Conservation (phyloP, 2,329 filamentous ascomycete species). For the Fusarium siculi region DNA sequence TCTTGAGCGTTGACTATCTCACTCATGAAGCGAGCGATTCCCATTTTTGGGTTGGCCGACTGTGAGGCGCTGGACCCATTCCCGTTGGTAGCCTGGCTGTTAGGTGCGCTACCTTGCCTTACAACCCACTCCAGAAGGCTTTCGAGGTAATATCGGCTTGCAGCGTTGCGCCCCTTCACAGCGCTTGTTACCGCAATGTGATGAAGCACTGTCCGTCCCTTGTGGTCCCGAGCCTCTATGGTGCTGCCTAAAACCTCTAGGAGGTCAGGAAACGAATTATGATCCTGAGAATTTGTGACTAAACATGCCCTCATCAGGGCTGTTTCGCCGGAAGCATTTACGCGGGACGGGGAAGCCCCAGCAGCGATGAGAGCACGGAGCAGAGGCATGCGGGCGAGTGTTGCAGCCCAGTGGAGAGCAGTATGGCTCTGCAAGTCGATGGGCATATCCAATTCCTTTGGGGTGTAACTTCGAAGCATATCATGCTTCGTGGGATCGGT, state of each 20-base stretch:
- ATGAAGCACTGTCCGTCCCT: slow-evolving; percentile 91
- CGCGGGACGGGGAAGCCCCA: slow-evolving; percentile 87
- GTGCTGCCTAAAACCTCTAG: slow-evolving; percentile 89
- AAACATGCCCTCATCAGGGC: slow-evolving; percentile 91
- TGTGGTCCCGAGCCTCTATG: slow-evolving; percentile 89
- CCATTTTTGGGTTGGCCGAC: slow-evolving; percentile 72
- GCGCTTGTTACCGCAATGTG: slow-evolving; percentile 97
- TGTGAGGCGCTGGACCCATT: slow-evolving; percentile 54
- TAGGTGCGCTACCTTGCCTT: slow-evolving; percentile 77
- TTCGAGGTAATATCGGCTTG: slow-evolving; percentile 96
- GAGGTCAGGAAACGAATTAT: slow-evolving; percentile 88
- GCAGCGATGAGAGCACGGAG: slow-evolving; percentile 83
- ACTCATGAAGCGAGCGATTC: slow-evolving; percentile 91
- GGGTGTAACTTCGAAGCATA: slow-evolving; percentile 78
- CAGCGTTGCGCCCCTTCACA: slow-evolving; percentile 90
- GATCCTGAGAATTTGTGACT: slow-evolving; percentile 94
- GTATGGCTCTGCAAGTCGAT: slow-evolving; percentile 91
- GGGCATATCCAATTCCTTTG: slow-evolving; percentile 88
- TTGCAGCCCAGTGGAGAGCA: slow-evolving; percentile 95
- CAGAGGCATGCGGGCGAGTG: slow-evolving; percentile 85
- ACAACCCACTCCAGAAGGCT: slow-evolving; percentile 95
- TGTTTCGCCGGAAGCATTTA: slow-evolving; percentile 91
- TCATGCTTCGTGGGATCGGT: slow-evolving; percentile 80
- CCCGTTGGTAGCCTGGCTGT: slow-evolving; percentile 57
- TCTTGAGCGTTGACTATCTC: slow-evolving; percentile 98